phyloP scores from a whole-genome alignment of 139 green algal genomes.

The Chlorella sp. region DNA sequence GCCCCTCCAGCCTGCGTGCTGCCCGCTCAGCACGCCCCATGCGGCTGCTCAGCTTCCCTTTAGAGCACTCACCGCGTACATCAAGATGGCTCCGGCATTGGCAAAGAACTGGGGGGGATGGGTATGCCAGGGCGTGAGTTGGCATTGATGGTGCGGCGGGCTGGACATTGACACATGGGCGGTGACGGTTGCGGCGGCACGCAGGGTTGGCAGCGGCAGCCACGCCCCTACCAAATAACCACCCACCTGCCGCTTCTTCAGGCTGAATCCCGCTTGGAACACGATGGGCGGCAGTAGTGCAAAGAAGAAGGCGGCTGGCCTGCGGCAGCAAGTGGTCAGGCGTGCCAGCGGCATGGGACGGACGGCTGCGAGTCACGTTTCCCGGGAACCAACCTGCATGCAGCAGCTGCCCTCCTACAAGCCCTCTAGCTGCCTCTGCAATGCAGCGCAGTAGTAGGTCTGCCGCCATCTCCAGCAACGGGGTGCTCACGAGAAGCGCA shows the following conservation, averaged over 20 bases:
- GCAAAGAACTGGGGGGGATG: conserved; percentile 43
- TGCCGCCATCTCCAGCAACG: background rate
- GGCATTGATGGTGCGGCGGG: background rate
- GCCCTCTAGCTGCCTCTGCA: background rate
- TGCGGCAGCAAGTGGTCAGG: background rate
- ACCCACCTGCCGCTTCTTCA: conserved; percentile 26
- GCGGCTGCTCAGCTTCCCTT: background rate
- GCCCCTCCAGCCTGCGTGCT: no score
- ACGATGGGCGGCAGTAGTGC: conserved; percentile 82
- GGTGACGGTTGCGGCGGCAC: no score
- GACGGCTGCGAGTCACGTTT: background rate
- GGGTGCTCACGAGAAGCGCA: conserved; percentile 42
- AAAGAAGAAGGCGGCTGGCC: conserved; percentile 63
- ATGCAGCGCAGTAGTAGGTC: background rate
- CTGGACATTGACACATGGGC: no score
- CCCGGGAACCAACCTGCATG: background rate
- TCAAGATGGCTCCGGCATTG: conserved; percentile 47
- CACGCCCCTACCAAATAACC: background rate
- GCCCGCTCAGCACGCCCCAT: background rate
- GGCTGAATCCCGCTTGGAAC: conserved; percentile 68
- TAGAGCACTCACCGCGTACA: conserved; percentile 32
- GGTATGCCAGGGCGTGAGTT: background rate
- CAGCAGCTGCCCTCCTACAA: background rate
- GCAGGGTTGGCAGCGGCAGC: background rate
- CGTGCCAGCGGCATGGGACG: background rate